Evolutionary conservation across 306 rosid species (phyloP).

Genomic region (Cucumis hystrix): DNA sequence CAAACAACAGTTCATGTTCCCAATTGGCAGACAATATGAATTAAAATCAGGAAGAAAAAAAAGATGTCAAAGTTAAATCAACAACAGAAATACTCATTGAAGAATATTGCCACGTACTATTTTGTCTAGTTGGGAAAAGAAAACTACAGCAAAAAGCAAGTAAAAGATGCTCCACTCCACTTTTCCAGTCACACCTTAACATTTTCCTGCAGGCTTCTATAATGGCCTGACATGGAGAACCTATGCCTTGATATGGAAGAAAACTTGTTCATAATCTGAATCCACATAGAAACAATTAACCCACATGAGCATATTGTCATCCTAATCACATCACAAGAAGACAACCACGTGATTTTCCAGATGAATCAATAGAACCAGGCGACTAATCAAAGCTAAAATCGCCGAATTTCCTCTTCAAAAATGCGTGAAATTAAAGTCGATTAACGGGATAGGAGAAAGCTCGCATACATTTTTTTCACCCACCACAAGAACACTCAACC

Average conservation of each 20-base stretch:
- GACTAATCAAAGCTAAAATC: neutral
- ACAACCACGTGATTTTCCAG: neutral
- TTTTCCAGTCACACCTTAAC: neutral
- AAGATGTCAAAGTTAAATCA: neutral
- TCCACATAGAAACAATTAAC: neutral
- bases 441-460: neutral
- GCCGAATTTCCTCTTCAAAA: neutral
- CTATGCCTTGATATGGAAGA: neutral
- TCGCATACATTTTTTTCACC: neutral
- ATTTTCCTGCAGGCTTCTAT: neutral
- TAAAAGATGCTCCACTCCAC: neutral
- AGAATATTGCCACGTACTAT: neutral
- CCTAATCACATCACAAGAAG: neutral
- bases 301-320: neutral
- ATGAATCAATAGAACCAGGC: neutral
- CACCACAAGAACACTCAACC: neutral
- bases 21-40: neutral
- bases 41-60: neutral
- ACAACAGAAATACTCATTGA: neutral
- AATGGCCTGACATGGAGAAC: neutral
- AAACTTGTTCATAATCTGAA: neutral
- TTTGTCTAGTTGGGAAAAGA: neutral
- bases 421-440: neutral
- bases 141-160: neutral
- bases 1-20: neutral